Evolutionary conservation across 345 rosid species (phyloP).

Genomic region (Eucalyptus brandiana): DNA sequence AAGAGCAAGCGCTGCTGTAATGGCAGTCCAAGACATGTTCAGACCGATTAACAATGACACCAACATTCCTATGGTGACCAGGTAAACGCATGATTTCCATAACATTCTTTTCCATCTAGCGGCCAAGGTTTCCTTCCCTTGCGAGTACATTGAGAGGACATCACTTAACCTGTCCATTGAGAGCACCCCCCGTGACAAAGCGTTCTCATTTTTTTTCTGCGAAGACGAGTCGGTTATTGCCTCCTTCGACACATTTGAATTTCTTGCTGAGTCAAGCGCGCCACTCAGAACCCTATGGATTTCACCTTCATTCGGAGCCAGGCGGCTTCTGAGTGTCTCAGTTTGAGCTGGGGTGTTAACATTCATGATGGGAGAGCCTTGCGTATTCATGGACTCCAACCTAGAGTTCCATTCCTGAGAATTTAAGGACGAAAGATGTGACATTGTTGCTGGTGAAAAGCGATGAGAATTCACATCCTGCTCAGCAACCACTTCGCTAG

Average conservation of each 20-base stretch:
- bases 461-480: slow-evolving; percentile 50
- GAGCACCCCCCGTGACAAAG: neutral
- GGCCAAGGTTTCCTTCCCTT: slow-evolving; percentile 1
- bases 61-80: slow-evolving; percentile 59
- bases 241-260: slow-evolving; percentile 33
- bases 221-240: neutral
- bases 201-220: slow-evolving; percentile 5
- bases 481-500: slow-evolving; percentile 23
- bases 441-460: slow-evolving; percentile 65
- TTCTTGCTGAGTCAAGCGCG: slow-evolving; percentile 12
- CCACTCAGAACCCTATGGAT: slow-evolving; percentile 1
- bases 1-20: slow-evolving; percentile 76
- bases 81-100: slow-evolving; percentile 59
- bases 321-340: slow-evolving; percentile 36
- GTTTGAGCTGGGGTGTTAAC: neutral
- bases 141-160: neutral
- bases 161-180: neutral
- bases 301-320: slow-evolving; percentile 23
- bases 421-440: slow-evolving; percentile 24
- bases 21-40: slow-evolving; percentile 89
- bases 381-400: slow-evolving; percentile 12
- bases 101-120: slow-evolving; percentile 34
- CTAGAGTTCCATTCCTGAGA: slow-evolving; percentile 31
- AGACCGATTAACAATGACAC: slow-evolving; percentile 57
- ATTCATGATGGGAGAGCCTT: slow-evolving; percentile 1